These are phyloP conservation scores for Fomitopsis betulina DNA, from an alignment of 1,284 basidiomycete genomes.

Conservation along the genomic window DNA sequence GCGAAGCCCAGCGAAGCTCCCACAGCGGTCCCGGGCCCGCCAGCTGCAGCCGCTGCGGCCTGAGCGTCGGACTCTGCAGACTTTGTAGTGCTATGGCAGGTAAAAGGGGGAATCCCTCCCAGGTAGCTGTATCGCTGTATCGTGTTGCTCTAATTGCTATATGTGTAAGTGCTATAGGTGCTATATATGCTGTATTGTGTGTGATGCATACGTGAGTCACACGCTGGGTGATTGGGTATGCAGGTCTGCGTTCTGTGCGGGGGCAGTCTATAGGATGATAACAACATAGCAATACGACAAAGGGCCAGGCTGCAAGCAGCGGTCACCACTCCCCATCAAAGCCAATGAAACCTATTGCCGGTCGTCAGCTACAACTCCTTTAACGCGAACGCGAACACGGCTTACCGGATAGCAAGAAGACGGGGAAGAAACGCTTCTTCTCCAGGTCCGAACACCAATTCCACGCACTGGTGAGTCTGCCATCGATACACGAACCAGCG, in stretches of 20 bases:
- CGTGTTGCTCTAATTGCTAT: background rate
- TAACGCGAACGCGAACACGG: conserved; percentile 2
- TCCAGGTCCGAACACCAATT: conserved; percentile 80
- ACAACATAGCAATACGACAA: background rate
- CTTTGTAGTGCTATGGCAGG: background rate
- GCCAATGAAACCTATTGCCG: conserved; percentile 67
- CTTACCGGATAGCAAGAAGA: conserved; percentile 73
- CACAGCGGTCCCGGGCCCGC: conserved; percentile 13
- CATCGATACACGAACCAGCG: conserved; percentile 55
- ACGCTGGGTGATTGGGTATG: background rate
- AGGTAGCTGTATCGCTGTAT: background rate
- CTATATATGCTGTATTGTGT: background rate
- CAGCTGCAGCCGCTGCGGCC: conserved; percentile 18
- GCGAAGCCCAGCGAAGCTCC: conserved; percentile 5
- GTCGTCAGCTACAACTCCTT: background rate
- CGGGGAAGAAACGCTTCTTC: conserved; percentile 77
- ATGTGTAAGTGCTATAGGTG: background rate
- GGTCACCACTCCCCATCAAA: conserved; percentile 78
- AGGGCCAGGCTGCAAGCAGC: background rate
- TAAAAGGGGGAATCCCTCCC: conserved; percentile 1
- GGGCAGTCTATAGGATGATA: background rate
- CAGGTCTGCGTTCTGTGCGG: background rate
- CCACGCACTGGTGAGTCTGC: conserved; percentile 77
- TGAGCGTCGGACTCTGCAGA: background rate
- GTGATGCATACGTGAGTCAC: background rate